Percentiles rank a stretch among this genome's conserved stretches.
Evolutionary conservation across 768 basidiomycete genomes (phyloP).

Genomic region (Termitomyces heimii): DNA sequence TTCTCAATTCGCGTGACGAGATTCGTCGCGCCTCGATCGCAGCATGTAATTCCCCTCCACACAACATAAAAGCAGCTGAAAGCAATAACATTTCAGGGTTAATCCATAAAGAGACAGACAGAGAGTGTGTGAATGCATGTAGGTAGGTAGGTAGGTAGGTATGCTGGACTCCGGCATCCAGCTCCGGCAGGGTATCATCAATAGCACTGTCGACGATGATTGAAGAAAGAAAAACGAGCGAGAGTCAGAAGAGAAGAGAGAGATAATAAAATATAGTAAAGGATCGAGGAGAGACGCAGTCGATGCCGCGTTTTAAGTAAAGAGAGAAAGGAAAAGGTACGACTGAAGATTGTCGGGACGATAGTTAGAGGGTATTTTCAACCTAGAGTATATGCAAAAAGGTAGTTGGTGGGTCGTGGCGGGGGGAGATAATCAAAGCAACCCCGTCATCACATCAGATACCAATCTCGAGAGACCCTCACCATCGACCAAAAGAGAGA

Average conservation of each 20-base stretch:
- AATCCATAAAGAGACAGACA: constrained; percentile 11
- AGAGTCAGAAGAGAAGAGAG: background rate
- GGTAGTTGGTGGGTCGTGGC: background rate
- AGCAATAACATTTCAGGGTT: constrained; percentile 4
- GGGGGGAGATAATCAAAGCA: background rate
- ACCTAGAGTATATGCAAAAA: background rate
- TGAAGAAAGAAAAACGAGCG: background rate
- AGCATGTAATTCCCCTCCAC: no score
- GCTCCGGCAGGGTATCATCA: constrained; percentile 18
- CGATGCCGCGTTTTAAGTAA: background rate
- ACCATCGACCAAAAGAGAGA: background rate
- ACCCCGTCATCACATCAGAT: no score
- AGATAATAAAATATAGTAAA: background rate
- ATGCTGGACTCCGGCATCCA: constrained; percentile 11
- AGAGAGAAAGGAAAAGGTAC: background rate
- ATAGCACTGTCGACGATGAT: constrained; percentile 9
- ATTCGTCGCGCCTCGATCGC: no score
- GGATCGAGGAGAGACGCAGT: constrained; percentile 7
- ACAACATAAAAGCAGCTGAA: background rate
- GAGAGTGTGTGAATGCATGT: background rate
- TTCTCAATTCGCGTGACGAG: background rate
- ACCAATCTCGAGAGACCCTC: no score
- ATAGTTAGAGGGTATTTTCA: background rate
- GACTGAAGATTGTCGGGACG: background rate
- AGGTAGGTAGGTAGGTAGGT: constrained; percentile 3